Evolutionary conservation across 805 yeast species (phyloP), one percentile per base, ranked within the genome.

Genomic region (Middelhovenomyces tepae): DNA sequence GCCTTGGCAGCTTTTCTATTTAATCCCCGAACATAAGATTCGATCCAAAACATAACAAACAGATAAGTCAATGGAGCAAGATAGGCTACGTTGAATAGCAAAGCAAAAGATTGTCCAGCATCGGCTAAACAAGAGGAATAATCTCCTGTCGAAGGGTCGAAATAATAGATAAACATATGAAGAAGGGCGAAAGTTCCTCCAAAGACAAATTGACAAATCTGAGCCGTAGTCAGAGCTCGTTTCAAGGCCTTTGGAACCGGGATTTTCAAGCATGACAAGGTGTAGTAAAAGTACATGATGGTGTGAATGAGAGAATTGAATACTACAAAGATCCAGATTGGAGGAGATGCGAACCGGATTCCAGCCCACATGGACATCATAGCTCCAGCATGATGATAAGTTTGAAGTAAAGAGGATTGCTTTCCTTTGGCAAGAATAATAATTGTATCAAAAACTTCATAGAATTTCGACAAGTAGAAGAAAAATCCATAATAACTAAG

Each of bases 301-400:
- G 80, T 62, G 60, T 78, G 86, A 50, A 78, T 78, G 51, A 78
- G 71, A n/a, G 84, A 77, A 63, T 78, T 78, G 70, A 78, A 78
- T 16, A 74, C 82, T 28, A 78, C 84, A 57, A 78, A 78, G 47
- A 78, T 74, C 86, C 86, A 78, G 52, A 78, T 78, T 22, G 86
- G 86, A 4, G 85, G 82, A 9, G 82, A 69, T 32, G 69, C 71
- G 55, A 60, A 78, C 37, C 85, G 61, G 36, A 75, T 70, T 2
- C 86, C 86, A 5, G 81, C 71, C 85, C 85, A 78, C 86, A 78
- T 78, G 39, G 82, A 76, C 56, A 78, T 60, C 75, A 78, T 78
- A 31, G 86, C 86, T 16, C 86, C 86, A 4, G 85, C 71, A 53
- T 78, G 86, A 52, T 78, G 86, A 57, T 78, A 78, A 37, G 80